These are phyloP conservation scores for Boletus coccyginus DNA, from an alignment of 768 basidiomycete genomes.

Conservation along the genomic window DNA sequence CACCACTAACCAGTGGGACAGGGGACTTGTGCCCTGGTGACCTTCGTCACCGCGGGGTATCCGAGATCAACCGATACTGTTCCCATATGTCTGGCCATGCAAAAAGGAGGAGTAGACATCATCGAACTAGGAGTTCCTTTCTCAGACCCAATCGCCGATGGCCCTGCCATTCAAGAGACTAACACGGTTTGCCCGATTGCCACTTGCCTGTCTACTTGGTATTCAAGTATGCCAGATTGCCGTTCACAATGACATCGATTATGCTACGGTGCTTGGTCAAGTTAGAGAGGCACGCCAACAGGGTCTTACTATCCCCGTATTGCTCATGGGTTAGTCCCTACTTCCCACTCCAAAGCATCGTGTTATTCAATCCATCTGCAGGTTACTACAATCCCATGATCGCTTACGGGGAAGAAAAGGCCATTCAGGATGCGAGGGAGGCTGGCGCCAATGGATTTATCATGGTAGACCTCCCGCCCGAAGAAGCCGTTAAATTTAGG, in stretches of 20 bases:
- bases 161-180: slow-evolving; percentile 87
- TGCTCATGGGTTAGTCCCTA: slow-evolving; percentile 37
- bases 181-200: slow-evolving; percentile 63
- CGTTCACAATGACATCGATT: slow-evolving; percentile 76
- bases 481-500: slow-evolving; percentile 90
- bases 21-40: slow-evolving; percentile 61
- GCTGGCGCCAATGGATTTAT: slow-evolving; percentile 98
- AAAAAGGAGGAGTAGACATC: slow-evolving; percentile 89
- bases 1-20: slow-evolving; percentile 9
- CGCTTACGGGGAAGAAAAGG: slow-evolving; percentile 92
- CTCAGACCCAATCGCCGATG: slow-evolving; percentile 95
- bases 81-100: slow-evolving; percentile 85
- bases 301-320: slow-evolving; percentile 80
- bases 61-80: slow-evolving; percentile 79
- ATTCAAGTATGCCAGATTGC: slow-evolving; percentile 59
- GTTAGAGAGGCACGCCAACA: slow-evolving; percentile 75
- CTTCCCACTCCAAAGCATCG: neutral
- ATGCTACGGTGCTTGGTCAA: slow-evolving; percentile 67
- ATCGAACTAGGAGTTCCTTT: slow-evolving; percentile 83
- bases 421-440: slow-evolving; percentile 83
- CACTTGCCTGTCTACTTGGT: neutral
- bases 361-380: slow-evolving; percentile 28
- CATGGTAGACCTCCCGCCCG: slow-evolving; percentile 96
- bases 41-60: slow-evolving; percentile 95
- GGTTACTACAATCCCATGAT: slow-evolving; percentile 98